Evolutionary conservation across 371 early-diverging fungal genomes (phyloP).

Genomic region (Apophysomyces sp.): DNA sequence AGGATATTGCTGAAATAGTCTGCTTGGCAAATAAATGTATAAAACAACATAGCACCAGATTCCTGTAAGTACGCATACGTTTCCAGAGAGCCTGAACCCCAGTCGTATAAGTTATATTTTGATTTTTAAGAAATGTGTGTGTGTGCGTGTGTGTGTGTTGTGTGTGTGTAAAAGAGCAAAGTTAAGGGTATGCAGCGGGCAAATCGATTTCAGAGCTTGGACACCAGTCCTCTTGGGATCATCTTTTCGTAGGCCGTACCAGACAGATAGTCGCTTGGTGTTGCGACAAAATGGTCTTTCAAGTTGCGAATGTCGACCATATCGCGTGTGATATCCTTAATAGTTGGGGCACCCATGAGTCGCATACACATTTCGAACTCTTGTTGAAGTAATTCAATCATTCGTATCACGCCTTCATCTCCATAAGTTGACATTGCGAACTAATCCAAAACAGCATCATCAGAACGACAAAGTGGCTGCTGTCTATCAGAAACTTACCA

Average conservation of each 20-base stretch:
- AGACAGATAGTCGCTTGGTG: conserved; percentile 42
- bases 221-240: conserved; percentile 30
- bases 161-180: background rate
- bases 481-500: conserved; percentile 40
- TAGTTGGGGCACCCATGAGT: conserved; percentile 65
- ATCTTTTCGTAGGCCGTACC: conserved; percentile 40
- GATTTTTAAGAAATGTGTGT: no score
- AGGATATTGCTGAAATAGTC: no score
- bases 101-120: no score
- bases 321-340: conserved; percentile 59
- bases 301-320: conserved; percentile 58
- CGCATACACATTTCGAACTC: conserved; percentile 80
- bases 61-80: no score
- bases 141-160: no score
- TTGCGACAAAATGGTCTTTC: conserved; percentile 45
- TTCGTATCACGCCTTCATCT: conserved; percentile 72
- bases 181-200: background rate
- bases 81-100: no score
- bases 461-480: conserved; percentile 22
- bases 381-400: conserved; percentile 65
- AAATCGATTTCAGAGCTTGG: background rate
- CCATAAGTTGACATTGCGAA: conserved; percentile 76
- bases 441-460: conserved; percentile 17
- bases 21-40: no score
- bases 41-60: no score